Conservation (phyloP, 768 basidiomycete species). For the Asterophora lycoperdoides region DNA sequence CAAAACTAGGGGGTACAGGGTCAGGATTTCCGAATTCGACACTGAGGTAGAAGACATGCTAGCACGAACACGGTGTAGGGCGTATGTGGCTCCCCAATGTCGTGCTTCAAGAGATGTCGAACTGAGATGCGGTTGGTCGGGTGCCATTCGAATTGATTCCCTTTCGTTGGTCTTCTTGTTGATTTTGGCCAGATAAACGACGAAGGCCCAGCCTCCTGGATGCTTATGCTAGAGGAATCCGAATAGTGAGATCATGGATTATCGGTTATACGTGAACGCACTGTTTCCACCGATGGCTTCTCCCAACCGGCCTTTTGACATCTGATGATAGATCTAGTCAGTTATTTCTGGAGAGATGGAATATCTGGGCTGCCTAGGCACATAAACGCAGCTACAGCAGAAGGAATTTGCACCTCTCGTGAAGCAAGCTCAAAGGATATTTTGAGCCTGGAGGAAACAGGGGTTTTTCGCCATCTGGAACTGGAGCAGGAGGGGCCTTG, state of each 20-base stretch:
- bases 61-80: constrained; percentile 75
- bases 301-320: constrained; percentile 93
- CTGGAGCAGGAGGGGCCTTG: constrained; percentile 21
- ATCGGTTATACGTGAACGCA: no score
- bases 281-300: constrained; percentile 74
- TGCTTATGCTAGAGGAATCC: constrained; percentile 49
- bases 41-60: constrained; percentile 7
- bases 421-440: constrained; percentile 71
- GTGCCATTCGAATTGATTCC: constrained; percentile 68
- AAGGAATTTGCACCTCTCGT: constrained; percentile 56
- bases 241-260: no score
- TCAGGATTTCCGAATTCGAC: constrained; percentile 18
- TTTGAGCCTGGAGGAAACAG: constrained; percentile 85
- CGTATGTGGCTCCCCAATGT: constrained; percentile 89
- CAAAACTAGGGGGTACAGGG: constrained; percentile 51
- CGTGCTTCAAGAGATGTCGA: constrained; percentile 76
- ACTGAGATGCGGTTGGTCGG: constrained; percentile 65
- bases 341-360: background rate
- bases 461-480: constrained; percentile 42
- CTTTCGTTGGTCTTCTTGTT: constrained; percentile 68
- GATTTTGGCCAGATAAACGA: constrained; percentile 58
- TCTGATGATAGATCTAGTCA: constrained; percentile 30
- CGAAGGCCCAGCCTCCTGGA: constrained; percentile 55
- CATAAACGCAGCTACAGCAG: background rate
- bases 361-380: background rate